Percentiles rank a stretch among this genome's conserved stretches.
These are phyloP conservation scores for Pyricularia grisea DNA, from an alignment of 2,329 filamentous ascomycete species.

Conservation along the genomic window DNA sequence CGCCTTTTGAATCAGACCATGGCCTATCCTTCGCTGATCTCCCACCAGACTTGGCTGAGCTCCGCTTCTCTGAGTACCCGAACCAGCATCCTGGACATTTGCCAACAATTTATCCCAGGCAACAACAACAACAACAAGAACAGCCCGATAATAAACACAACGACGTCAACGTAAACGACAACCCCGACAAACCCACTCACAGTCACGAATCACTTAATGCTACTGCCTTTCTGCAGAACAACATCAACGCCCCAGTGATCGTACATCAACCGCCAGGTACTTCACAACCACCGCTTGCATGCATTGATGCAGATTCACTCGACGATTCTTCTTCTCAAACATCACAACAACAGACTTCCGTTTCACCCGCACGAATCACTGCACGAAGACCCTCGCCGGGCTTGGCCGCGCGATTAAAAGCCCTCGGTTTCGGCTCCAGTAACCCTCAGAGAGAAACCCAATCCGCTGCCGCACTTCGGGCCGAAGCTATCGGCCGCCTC, in stretches of 20 bases:
- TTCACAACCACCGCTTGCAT: neutral
- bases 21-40: slow-evolving; percentile 30
- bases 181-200: slow-evolving; percentile 3
- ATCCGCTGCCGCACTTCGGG: slow-evolving; percentile 19
- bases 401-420: slow-evolving; percentile 55
- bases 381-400: slow-evolving; percentile 54
- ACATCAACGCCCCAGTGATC: neutral
- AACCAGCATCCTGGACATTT: slow-evolving; percentile 6
- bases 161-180: slow-evolving; percentile 13
- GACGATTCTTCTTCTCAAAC: neutral
- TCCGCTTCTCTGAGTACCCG: slow-evolving; percentile 19
- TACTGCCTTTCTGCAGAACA: neutral
- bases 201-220: neutral
- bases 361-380: slow-evolving; percentile 19
- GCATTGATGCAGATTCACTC: neutral
- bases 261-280: neutral
- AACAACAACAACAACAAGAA: slow-evolving; percentile 13
- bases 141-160: slow-evolving; percentile 11
- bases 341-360: slow-evolving; percentile 10
- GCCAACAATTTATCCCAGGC: slow-evolving; percentile 9
- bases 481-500: slow-evolving; percentile 54
- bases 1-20: slow-evolving; percentile 7
- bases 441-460: slow-evolving; percentile 24
- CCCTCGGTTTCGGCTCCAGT: slow-evolving; percentile 55
- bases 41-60: slow-evolving; percentile 28